phyloP scores from a whole-genome alignment of 2,329 filamentous ascomycete genomes.

The Thyridium curvatum region DNA sequence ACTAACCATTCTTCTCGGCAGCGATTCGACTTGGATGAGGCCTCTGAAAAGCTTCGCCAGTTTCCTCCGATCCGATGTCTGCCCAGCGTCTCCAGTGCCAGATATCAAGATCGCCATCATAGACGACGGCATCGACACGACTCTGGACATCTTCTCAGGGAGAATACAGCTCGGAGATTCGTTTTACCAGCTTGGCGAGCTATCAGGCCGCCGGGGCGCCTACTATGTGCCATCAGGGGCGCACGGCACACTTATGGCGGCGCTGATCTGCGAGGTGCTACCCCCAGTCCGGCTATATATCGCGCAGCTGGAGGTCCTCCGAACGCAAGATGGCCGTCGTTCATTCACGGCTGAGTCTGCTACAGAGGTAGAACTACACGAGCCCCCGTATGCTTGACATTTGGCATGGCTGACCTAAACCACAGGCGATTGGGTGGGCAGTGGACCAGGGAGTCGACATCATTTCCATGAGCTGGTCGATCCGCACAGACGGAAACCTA shows the following conservation, averaged over 20 bases:
- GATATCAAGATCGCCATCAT: constrained; percentile 5
- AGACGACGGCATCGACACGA: constrained; percentile 7
- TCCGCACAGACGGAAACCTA: not conserved
- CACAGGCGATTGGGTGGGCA: no score
- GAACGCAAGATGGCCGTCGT: constrained; percentile 1
- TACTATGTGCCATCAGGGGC: constrained; percentile 7
- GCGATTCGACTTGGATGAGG: constrained; percentile 5
- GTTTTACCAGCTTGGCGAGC: constrained; percentile 3
- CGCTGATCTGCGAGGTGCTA: constrained; percentile 3
- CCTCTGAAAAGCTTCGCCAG: constrained; percentile 1
- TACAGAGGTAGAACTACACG: not conserved
- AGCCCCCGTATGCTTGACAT: constrained; percentile 5
- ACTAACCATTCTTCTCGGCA: not conserved
- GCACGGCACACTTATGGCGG: constrained; percentile 6
- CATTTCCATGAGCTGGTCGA: constrained; percentile 8
- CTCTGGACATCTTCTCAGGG: constrained; percentile 3
- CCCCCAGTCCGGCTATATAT: constrained; percentile 6
- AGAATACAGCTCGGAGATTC: constrained; percentile 6
- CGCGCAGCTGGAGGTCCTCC: constrained; percentile 5
- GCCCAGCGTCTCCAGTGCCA: not conserved
- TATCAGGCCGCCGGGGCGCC: constrained; percentile 1
- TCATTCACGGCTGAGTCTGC: constrained; percentile 5
- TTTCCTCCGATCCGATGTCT: not conserved
- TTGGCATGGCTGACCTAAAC: not conserved
- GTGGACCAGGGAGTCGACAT: constrained; percentile 2